Base-by-base conservation (phyloP, 345 rosid genomes). In the Bruguiera gymnorhiza region DNA sequence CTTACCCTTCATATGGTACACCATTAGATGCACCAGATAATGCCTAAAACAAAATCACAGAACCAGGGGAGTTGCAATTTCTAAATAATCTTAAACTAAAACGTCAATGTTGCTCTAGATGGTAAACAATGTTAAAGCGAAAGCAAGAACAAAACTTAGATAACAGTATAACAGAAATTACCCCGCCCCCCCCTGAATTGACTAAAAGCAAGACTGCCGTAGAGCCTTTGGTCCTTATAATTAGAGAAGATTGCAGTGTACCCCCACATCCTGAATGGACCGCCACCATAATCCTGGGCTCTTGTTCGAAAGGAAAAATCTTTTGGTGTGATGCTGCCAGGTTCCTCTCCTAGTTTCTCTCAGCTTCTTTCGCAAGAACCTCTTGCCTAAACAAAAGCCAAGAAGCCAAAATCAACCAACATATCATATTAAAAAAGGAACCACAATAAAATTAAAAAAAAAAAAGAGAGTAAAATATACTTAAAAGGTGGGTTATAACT, bases 271-370 rank as follows among this genome's bases (percentile, higher is more conserved):
- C 74, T 67, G 67, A 94, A 94, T 6, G 92, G 96, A 53, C 97
- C 98, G 61, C 98, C 97, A 19, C 97, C 97, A 26, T 87, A 88
- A 64, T 91, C 97, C 82, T 91, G 98, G 16, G 93, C 84, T 20
- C 86, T 51, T 9, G 96, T 85, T 77, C 98, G 81, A 43, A 94
- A 96, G 4, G 82, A 76, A 70, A 84, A 87, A 31, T 89, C 97
- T 67, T 87, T 86, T 1, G 97, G 97, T 3, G 97, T 91, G n/a
- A 91, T 66, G 68, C 89, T 96, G 10, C 43, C 60, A 2, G 89
- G 79, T 71, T 78, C 85, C 15, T 81, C 91, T 65, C 88, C 97
- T 32, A 79, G 70, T 65, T 79, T 75, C 30, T 78, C 88, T 78
- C 88, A 0, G 84, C 82, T 79, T 74, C 88, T 64, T 76, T 76